A percentile compares a stretch with the other conserved stretches of the same genome.
Evolutionary conservation across 768 basidiomycete genomes (phyloP).

Genomic region (Scleroderma bovista): DNA sequence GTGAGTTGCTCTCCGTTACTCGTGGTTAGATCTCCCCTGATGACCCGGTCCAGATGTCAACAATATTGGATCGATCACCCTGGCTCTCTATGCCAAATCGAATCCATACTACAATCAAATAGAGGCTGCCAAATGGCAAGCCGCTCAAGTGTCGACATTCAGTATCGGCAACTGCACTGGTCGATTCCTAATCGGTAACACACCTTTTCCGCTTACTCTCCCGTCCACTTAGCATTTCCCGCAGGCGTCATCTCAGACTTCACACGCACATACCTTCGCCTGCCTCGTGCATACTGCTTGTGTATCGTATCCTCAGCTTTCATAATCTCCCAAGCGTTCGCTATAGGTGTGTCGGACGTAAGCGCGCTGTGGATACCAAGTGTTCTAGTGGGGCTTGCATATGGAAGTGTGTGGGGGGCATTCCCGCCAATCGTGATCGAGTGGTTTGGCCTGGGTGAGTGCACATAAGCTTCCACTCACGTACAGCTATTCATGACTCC

Average conservation of each 20-base stretch:
- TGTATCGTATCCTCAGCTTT: slow-evolving; percentile 61
- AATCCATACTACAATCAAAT: slow-evolving; percentile 58
- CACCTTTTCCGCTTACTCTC: background rate
- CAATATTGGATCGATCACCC: slow-evolving; percentile 75
- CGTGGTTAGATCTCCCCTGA: too few relatives aligned
- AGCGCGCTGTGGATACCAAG: slow-evolving; percentile 54
- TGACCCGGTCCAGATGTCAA: slow-evolving; percentile 55
- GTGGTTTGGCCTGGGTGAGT: slow-evolving; percentile 84
- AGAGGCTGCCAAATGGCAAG: slow-evolving; percentile 70
- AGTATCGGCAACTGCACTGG: slow-evolving; percentile 80
- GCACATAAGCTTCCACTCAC: background rate
- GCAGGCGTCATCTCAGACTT: slow-evolving; percentile 68
- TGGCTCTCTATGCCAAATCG: slow-evolving; percentile 58
- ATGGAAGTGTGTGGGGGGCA: slow-evolving; percentile 70
- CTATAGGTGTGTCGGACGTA: slow-evolving; percentile 51
- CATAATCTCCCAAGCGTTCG: slow-evolving; percentile 65
- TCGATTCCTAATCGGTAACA: slow-evolving; percentile 45
- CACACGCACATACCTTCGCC: slow-evolving; percentile 45
- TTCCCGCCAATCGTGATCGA: slow-evolving; percentile 76
- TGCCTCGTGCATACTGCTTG: slow-evolving; percentile 69
- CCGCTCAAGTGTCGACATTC: slow-evolving; percentile 77
- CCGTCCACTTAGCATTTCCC: background rate
- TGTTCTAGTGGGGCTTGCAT: slow-evolving; percentile 38
- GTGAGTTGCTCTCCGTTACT: slow-evolving; percentile 32
- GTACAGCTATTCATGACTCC: background rate